phyloP scores from a whole-genome alignment of 495 filamentous ascomycete genomes.

The Neurospora sp. region DNA sequence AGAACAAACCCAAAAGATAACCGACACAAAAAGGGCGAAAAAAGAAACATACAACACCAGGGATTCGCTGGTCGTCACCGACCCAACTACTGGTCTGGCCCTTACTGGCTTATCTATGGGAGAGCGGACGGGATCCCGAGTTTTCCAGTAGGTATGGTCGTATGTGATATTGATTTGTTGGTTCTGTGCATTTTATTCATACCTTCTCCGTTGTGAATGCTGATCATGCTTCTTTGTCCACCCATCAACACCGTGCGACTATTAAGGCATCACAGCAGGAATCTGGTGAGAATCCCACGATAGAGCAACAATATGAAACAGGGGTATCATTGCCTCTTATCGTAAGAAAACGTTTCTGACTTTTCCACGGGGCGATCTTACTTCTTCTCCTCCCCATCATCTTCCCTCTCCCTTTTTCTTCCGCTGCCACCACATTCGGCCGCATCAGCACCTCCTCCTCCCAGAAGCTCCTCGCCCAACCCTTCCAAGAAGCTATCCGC shows the following conservation, averaged over 20 bases:
- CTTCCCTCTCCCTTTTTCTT: neutral
- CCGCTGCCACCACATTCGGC: neutral
- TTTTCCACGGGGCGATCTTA: neutral
- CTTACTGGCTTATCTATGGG: slow-evolving; percentile 31
- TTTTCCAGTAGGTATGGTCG: slow-evolving; percentile 37
- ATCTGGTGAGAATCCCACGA: neutral
- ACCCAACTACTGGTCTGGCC: slow-evolving; percentile 36
- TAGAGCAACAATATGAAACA: neutral
- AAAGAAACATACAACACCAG: slow-evolving; percentile 19
- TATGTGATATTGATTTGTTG: slow-evolving; percentile 13
- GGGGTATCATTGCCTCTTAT: neutral
- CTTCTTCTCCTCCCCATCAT: neutral
- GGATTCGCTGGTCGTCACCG: slow-evolving; percentile 33
- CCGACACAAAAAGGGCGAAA: neutral
- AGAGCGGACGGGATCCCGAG: slow-evolving; percentile 44
- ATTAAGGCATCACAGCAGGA: neutral
- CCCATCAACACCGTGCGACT: neutral
- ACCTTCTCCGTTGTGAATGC: neutral
- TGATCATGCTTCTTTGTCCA: neutral
- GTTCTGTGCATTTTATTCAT: neutral
- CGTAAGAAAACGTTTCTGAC: neutral
- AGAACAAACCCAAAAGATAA: neutral
- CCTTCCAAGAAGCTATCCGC: slow-evolving; percentile 65
- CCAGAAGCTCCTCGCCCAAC: slow-evolving; percentile 29
- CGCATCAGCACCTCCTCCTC: neutral